These are phyloP conservation scores for Fusarium keratoplasticum DNA, from an alignment of 2,329 filamentous ascomycete species.

Conservation along the genomic window DNA sequence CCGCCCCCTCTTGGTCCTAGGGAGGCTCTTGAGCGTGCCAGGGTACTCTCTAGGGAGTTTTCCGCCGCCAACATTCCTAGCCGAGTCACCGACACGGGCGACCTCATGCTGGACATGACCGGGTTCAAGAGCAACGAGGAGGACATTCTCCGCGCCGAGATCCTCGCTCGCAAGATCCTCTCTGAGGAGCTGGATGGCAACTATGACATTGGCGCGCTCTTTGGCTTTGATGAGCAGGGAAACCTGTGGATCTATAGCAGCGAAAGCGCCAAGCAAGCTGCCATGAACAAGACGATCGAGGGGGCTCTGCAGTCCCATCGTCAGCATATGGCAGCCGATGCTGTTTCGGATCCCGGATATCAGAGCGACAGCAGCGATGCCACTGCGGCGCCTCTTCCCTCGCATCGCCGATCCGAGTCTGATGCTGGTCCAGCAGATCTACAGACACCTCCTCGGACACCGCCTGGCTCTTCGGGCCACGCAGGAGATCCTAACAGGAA, in stretches of 20 bases:
- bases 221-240: conserved; percentile 93
- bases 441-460: conserved; percentile 76
- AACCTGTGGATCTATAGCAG: conserved; percentile 99
- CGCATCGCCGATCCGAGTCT: conserved; percentile 75
- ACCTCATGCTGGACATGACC: conserved; percentile 98
- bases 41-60: conserved; percentile 86
- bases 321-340: conserved; percentile 75
- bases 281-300: conserved; percentile 74
- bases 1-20: conserved; percentile 77
- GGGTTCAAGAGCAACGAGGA: conserved; percentile 96
- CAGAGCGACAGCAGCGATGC: conserved; percentile 86
- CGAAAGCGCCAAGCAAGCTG: conserved; percentile 92
- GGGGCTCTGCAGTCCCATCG: conserved; percentile 59
- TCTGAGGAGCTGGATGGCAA: conserved; percentile 93
- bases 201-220: conserved; percentile 95
- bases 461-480: conserved; percentile 70
- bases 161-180: conserved; percentile 92
- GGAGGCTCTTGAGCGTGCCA: conserved; percentile 86
- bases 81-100: conserved; percentile 90
- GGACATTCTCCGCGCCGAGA: conserved; percentile 89
- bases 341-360: conserved; percentile 92
- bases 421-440: conserved; percentile 67
- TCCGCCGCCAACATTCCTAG: conserved; percentile 92
- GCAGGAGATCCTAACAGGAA: conserved; percentile 80
- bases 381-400: conserved; percentile 59